phyloP scores from a whole-genome alignment of 192 early-diverging fungal species.

The Umbelopsis sp. region DNA sequence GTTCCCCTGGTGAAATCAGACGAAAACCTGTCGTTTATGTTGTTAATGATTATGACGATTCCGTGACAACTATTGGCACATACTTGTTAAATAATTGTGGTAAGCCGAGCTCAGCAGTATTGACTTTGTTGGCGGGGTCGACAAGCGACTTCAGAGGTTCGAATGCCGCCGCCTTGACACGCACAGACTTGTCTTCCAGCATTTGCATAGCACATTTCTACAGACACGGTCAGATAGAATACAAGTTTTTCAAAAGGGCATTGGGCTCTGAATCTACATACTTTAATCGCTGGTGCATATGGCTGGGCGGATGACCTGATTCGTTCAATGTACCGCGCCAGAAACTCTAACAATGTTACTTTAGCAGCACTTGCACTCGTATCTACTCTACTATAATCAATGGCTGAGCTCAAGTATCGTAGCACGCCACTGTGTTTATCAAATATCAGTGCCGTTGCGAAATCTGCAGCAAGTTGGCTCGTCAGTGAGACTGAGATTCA shows the following conservation, averaged over 20 bases:
- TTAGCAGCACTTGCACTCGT: conserved; percentile 32
- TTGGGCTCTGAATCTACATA: not conserved
- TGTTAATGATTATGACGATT: not conserved
- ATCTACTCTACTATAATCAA: conserved; percentile 29
- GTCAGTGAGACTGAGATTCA: conserved; percentile 3
- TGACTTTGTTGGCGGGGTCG: conserved; percentile 27
- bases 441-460: conserved; percentile 47
- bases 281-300: conserved; percentile 46
- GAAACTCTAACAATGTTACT: conserved; percentile 47
- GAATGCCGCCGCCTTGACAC: conserved; percentile 40
- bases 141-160: conserved; percentile 43
- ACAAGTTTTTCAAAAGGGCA: not conserved
- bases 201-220: conserved; percentile 35
- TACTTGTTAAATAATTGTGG: conserved; percentile 17
- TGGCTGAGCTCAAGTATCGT: conserved; percentile 39
- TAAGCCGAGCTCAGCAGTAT: not conserved
- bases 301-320: conserved; percentile 34
- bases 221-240: conserved; percentile 3
- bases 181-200: conserved; percentile 32
- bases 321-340: conserved; percentile 43
- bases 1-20: conserved; percentile 29
- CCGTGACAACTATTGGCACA: not conserved
- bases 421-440: conserved; percentile 47
- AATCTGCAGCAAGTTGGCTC: conserved; percentile 34
- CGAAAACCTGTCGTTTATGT: conserved; percentile 8